A percentile compares a stretch with the other conserved stretches of the same genome.
Conservation (phyloP, 371 early-diverging fungal species). For the Mortierella sp. region DNA sequence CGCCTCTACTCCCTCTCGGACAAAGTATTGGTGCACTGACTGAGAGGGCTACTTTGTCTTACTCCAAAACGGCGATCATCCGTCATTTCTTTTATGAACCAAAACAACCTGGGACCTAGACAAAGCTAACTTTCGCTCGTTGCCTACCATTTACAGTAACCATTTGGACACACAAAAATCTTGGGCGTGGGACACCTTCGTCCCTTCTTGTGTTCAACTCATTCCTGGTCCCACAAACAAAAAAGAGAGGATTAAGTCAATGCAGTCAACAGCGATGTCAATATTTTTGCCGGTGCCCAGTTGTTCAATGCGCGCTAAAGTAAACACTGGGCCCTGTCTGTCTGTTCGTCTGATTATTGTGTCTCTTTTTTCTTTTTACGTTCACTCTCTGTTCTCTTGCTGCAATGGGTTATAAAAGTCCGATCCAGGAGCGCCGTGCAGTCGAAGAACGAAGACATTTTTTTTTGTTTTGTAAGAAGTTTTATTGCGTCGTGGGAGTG, state of each 20-base stretch:
- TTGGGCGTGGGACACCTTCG: not conserved
- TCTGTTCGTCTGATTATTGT: not conserved
- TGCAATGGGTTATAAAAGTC: not conserved
- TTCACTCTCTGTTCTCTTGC: not conserved
- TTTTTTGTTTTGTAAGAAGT: too few relatives aligned
- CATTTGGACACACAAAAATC: not conserved
- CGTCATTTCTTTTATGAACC: not conserved
- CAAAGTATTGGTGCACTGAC: not conserved
- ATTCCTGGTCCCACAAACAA: not conserved
- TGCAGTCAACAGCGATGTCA: not conserved
- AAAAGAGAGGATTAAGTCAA: not conserved
- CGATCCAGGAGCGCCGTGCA: not conserved
- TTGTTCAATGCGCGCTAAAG: not conserved
- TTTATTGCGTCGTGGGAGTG: too few relatives aligned
- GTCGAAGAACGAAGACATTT: not conserved
- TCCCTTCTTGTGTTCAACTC: too few relatives aligned
- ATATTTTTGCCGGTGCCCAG: not conserved
- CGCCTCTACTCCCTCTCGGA: not conserved
- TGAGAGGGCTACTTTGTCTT: not conserved
- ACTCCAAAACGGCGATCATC: not conserved
- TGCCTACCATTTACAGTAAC: constrained; percentile 4
- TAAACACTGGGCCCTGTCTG: not conserved
- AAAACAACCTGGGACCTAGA: not conserved
- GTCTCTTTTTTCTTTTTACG: too few relatives aligned
- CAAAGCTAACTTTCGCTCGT: not conserved